These are phyloP conservation scores for Globisporangium takayamanum DNA, from an alignment of 352 stramenopile genomes.

Conservation along the genomic window DNA sequence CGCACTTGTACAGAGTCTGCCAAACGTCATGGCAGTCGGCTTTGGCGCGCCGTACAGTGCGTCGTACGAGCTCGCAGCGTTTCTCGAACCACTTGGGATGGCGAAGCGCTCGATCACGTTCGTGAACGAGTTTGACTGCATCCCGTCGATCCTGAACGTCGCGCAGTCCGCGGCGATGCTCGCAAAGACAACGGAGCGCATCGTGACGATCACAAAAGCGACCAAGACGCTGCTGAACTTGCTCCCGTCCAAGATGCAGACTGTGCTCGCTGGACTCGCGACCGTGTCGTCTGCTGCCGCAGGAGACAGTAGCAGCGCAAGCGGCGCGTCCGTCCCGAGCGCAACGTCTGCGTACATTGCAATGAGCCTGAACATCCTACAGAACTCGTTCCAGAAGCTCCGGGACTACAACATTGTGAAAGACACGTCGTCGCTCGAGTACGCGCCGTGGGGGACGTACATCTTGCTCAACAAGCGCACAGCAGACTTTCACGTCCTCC, in stretches of 20 bases:
- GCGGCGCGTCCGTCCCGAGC: conserved; percentile 9
- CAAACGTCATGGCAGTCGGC: conserved; percentile 55
- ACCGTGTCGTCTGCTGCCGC: conserved; percentile 4
- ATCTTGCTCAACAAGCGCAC: conserved; percentile 66
- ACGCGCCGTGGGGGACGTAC: conserved; percentile 70
- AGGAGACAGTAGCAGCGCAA: background rate
- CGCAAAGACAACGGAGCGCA: conserved; percentile 70
- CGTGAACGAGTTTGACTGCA: conserved; percentile 85
- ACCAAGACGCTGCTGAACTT: conserved; percentile 69
- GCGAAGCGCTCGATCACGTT: conserved; percentile 58
- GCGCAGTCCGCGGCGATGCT: conserved; percentile 70
- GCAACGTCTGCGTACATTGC: conserved; percentile 68
- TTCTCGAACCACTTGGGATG: conserved; percentile 46
- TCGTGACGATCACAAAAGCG: conserved; percentile 77
- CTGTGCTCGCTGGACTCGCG: conserved; percentile 41
- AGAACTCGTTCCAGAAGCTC: conserved; percentile 79
- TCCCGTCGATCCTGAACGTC: conserved; percentile 78
- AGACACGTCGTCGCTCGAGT: conserved; percentile 60
- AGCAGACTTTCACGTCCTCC: conserved; percentile 41
- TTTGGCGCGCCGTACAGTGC: conserved; percentile 77
- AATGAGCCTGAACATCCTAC: conserved; percentile 74
- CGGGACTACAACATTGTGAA: conserved; percentile 72
- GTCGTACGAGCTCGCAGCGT: conserved; percentile 33
- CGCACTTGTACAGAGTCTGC: conserved; percentile 25
- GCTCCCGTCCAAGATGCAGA: conserved; percentile 67